Percentiles rank a stretch among this genome's conserved stretches.
These are phyloP conservation scores for Multifurca ochricompacta DNA, from an alignment of 768 basidiomycete species.

Conservation along the genomic window DNA sequence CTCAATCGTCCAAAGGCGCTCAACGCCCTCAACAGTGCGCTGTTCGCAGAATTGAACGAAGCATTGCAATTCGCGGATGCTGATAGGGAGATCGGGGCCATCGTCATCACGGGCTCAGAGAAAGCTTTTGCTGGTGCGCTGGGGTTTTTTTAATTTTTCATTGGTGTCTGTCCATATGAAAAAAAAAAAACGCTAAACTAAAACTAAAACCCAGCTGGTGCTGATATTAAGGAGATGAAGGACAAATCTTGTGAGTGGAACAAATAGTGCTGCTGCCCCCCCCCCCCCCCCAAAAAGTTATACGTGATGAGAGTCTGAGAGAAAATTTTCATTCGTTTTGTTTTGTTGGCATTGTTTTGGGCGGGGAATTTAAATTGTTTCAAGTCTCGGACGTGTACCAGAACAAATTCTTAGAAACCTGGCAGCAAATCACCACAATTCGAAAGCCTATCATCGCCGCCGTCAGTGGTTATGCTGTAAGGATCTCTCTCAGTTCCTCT, in stretches of 20 bases:
- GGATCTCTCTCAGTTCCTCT: conserved; percentile 28
- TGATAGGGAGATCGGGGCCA: conserved; percentile 67
- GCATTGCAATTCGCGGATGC: conserved; percentile 49
- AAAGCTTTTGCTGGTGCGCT: conserved; percentile 90
- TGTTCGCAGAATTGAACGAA: conserved; percentile 75
- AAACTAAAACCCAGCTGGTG: too few relatives aligned
- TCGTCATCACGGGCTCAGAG: conserved; percentile 89
- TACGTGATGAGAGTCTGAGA: too few relatives aligned
- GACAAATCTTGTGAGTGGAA: conserved; percentile 72
- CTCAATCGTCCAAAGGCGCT: conserved; percentile 86
- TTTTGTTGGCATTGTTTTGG: too few relatives aligned
- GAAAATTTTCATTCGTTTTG: too few relatives aligned
- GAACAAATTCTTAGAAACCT: conserved; percentile 77
- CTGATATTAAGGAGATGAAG: conserved; percentile 99
- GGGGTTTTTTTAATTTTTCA: too few relatives aligned
- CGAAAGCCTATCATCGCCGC: conserved; percentile 95
- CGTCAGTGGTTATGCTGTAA: conserved; percentile 87
- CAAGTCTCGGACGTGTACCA: conserved; percentile 84
- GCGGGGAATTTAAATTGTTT: neutral
- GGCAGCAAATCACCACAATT: conserved; percentile 64
- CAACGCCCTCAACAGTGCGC: conserved; percentile 76
- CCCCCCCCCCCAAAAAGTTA: too few relatives aligned
- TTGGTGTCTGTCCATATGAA: too few relatives aligned
- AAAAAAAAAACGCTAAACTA: too few relatives aligned
- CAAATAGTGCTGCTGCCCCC: too few relatives aligned